Evolutionary conservation across 176 grass and related monocot genomes (phyloP), one percentile per base, ranked within the genome.

Genomic region (Aegilops speltoides): DNA sequence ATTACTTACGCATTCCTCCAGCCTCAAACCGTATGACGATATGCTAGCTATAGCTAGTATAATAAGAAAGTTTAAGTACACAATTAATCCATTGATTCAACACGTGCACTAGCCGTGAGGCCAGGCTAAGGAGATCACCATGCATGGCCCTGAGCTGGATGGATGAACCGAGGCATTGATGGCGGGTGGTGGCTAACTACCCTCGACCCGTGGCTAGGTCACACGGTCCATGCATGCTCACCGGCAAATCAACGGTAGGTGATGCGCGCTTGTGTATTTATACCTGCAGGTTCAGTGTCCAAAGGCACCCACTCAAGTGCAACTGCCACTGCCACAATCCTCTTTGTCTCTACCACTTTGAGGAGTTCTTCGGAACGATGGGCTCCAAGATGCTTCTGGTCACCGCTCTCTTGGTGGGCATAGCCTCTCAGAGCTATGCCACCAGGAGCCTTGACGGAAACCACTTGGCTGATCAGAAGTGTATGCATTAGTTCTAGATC

Each of bases 381-480:
- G 68, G 82, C 80, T 52, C 82, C 81, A 92, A 75, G 82, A 74
- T 43, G 28, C 69, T 92, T 68, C 89, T 95, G 52, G 76, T 92
- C 82, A 64, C 88, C 57, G 80, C 83, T 60, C 90, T 95, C 66
- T 23, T 95, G 72, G 81, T 86, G 28, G 93, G 93, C 37, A 64
- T 95, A 50, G 90, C 82, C 59, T 95, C 93, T 7, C 90, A 86
- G 45, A 79, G 79, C 69, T 68, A 77, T 54, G 50, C 50, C 12
- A 88, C 70, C 59, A 88, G 93, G 82, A 83, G 48, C 81, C 77
- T 90, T 46, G 84, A 79, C 24, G 90, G 57, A 0, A 45, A 83
- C 38, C 75, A 88, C 56, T 74, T 95, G 57, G 73, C 88, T 65
- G 90, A 92, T 19, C 63, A 92, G 85, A 92, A 84, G 82, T 79